Evolutionary conservation across 108 stramenopile genomes (phyloP).

Genomic region (Fistulifera solaris): DNA sequence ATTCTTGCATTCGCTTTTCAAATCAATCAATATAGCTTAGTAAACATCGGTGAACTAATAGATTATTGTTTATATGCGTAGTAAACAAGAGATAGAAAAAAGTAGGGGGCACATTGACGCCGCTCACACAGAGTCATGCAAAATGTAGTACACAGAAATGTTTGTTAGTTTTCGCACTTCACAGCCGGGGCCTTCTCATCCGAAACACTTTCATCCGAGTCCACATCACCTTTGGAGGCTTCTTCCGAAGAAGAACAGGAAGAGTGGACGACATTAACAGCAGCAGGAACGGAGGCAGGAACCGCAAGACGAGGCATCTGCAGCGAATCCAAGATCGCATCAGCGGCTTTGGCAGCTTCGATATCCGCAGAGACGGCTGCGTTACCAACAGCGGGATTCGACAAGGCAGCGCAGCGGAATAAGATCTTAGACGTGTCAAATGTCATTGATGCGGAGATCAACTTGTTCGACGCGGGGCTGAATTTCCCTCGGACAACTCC

Average conservation of each 20-base stretch:
- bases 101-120: too few relatives aligned
- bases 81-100: too few relatives aligned
- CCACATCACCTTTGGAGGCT: neutral
- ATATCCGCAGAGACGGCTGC: constrained; percentile 29
- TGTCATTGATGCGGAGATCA: constrained; percentile 50
- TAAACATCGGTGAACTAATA: too few relatives aligned
- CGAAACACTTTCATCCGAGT: neutral
- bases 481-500: constrained; percentile 53
- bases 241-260: neutral
- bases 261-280: constrained; percentile 1
- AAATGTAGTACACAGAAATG: too few relatives aligned
- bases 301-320: constrained; percentile 23
- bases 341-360: constrained; percentile 47
- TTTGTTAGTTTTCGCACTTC: too few relatives aligned
- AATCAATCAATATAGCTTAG: too few relatives aligned
- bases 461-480: constrained; percentile 80
- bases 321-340: constrained; percentile 70
- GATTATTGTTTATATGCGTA: too few relatives aligned
- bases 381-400: neutral
- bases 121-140: too few relatives aligned
- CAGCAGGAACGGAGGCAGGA: neutral
- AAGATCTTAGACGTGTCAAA: constrained; percentile 17
- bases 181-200: too few relatives aligned
- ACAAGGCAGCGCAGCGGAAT: neutral
- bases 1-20: too few relatives aligned